phyloP scores from a whole-genome alignment of 768 basidiomycete genomes.

The Hirschioporus abietinus region DNA sequence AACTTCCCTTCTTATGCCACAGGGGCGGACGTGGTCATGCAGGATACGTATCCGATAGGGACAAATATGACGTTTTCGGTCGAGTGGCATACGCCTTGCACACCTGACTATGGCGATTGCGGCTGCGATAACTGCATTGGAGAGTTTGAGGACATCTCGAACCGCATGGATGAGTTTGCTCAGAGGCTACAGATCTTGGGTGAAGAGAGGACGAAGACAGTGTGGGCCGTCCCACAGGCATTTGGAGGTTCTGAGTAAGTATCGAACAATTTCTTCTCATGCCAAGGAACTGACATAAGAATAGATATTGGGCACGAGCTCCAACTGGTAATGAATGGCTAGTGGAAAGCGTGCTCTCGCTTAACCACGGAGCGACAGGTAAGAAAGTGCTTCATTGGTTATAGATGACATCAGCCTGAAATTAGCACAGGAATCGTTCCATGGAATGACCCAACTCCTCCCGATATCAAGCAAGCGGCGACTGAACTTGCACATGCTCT shows the following conservation, averaged over 20 bases:
- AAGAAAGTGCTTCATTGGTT: neutral
- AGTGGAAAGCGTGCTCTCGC: conserved; percentile 56
- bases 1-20: conserved; percentile 52
- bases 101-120: conserved; percentile 62
- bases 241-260: conserved; percentile 50
- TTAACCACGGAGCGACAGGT: conserved; percentile 68
- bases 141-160: conserved; percentile 60
- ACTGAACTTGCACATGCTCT: conserved; percentile 44
- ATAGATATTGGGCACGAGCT: conserved; percentile 53
- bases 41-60: conserved; percentile 52
- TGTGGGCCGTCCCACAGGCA: conserved; percentile 80
- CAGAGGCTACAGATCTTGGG: conserved; percentile 56
- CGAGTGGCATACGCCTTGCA: conserved; percentile 59
- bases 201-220: conserved; percentile 61
- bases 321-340: conserved; percentile 71
- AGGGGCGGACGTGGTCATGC: conserved; percentile 68
- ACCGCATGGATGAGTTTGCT: conserved; percentile 60
- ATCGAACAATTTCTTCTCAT: neutral
- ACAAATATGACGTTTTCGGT: conserved; percentile 63
- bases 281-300: conserved; percentile 8
- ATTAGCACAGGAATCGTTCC: conserved; percentile 20
- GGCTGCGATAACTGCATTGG: conserved; percentile 72
- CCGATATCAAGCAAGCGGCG: conserved; percentile 47
- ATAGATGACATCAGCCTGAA: neutral
- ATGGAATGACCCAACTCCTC: conserved; percentile 48